phyloP scores from a whole-genome alignment of 1,284 basidiomycete genomes.

The Puccinia novopanici region DNA sequence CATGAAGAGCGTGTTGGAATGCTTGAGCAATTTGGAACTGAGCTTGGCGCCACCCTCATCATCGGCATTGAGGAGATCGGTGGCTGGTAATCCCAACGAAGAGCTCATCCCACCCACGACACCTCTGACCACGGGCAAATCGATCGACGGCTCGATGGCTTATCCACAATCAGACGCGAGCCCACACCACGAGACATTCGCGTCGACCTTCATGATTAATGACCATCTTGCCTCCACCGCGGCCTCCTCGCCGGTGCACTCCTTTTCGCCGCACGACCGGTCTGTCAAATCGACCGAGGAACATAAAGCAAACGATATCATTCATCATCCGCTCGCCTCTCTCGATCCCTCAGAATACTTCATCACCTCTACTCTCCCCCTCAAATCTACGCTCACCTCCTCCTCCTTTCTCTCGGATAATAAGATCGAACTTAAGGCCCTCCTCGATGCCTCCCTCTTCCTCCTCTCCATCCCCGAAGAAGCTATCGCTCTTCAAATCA shows the following conservation, averaged over 20 bases:
- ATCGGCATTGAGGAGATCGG: not conserved
- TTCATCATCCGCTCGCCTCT: not conserved
- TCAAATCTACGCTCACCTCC: constrained; percentile 17
- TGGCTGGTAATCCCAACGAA: not conserved
- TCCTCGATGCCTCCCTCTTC: constrained; percentile 27
- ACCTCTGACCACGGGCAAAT: constrained; percentile 8
- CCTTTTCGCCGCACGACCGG: constrained; percentile 1
- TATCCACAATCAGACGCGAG: constrained; percentile 18
- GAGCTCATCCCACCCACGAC: not conserved
- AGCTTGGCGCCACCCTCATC: not conserved
- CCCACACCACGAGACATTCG: not conserved
- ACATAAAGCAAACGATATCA: not conserved
- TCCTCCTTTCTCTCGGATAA: constrained; percentile 16
- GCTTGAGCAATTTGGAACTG: not conserved
- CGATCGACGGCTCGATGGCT: not conserved
- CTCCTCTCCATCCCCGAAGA: constrained; percentile 50
- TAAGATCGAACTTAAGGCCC: constrained; percentile 4
- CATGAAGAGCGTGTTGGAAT: constrained; percentile 15
- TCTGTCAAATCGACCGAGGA: not conserved
- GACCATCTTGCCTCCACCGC: constrained; percentile 18
- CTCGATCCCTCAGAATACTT: constrained; percentile 23
- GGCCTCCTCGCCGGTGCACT: constrained; percentile 24
- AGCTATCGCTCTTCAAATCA: constrained; percentile 56
- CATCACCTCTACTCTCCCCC: not conserved
- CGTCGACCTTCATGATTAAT: not conserved